These are phyloP conservation scores for Calophaca sinica DNA, from an alignment of 306 rosid genomes.

Conservation along the genomic window DNA sequence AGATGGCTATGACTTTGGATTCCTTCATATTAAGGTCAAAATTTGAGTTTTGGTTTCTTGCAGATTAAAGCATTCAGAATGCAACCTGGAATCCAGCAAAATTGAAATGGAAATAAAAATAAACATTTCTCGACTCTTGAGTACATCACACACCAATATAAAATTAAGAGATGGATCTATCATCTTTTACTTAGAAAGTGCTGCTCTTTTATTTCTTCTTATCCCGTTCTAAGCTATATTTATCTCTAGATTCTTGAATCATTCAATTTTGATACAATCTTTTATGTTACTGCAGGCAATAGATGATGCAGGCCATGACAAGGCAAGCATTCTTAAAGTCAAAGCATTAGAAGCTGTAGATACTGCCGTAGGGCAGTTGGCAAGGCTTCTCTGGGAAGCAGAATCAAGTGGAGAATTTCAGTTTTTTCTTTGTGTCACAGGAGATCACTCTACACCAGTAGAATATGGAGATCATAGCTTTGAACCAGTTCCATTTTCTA, in stretches of 20 bases:
- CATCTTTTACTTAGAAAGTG: conserved; percentile 2
- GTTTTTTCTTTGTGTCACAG: conserved; percentile 80
- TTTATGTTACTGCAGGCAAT: conserved; percentile 74
- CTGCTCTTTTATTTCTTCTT: conserved; percentile 16
- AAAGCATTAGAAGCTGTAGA: conserved; percentile 91
- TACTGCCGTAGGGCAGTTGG: conserved; percentile 82
- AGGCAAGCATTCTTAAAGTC: conserved; percentile 81
- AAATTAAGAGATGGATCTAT: conserved; percentile 1
- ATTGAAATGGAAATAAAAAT: background rate
- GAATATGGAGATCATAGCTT: conserved; percentile 99
- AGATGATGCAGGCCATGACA: conserved; percentile 97
- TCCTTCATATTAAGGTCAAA: conserved; percentile 91
- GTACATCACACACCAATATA: background rate
- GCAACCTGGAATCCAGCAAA: conserved; percentile 15
- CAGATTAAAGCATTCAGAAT: conserved; percentile 10
- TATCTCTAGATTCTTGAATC: conserved; percentile 3
- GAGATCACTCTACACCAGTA: conserved; percentile 96
- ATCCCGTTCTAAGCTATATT: background rate
- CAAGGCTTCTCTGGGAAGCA: conserved; percentile 87
- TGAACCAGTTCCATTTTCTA: conserved; percentile 86
- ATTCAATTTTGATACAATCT: conserved; percentile 29
- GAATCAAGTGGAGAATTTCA: conserved; percentile 71
- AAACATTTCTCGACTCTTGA: background rate
- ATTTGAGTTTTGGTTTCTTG: conserved; percentile 31
- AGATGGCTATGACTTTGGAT: conserved; percentile 98